Evolutionary conservation across 352 stramenopile species (phyloP).

Genomic region (Globisporangium echinulatum): DNA sequence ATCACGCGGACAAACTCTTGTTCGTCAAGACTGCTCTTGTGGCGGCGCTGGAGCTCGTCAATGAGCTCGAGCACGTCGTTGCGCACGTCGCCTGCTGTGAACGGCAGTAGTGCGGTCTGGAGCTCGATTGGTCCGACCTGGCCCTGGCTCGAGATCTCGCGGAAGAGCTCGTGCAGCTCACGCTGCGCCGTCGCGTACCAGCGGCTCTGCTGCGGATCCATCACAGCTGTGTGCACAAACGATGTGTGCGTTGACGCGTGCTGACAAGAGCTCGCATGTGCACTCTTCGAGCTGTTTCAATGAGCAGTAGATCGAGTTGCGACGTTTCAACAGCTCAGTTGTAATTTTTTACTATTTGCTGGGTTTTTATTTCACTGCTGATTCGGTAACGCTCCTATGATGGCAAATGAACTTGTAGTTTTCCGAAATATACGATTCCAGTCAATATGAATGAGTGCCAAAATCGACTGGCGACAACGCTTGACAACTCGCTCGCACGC

Average conservation of each 20-base stretch:
- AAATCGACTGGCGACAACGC: neutral
- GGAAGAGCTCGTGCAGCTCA: slow-evolving; percentile 55
- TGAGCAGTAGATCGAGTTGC: too few relatives aligned
- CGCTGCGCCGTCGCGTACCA: slow-evolving; percentile 41
- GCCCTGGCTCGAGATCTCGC: slow-evolving; percentile 42
- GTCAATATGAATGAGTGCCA: neutral
- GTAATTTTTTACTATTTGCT: neutral
- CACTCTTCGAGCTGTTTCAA: too few relatives aligned
- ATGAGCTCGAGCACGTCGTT: slow-evolving; percentile 49
- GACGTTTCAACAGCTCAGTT: slow-evolving; percentile 11
- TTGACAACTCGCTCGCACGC: neutral
- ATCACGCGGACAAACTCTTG: slow-evolving; percentile 55
- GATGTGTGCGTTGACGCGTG: neutral
- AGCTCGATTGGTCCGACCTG: slow-evolving; percentile 36
- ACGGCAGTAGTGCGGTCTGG: slow-evolving; percentile 41
- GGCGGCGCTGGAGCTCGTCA: slow-evolving; percentile 35
- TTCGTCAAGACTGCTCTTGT: slow-evolving; percentile 34
- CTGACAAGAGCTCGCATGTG: neutral
- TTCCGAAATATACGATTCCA: neutral
- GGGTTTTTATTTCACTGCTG: too few relatives aligned
- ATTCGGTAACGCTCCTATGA: too few relatives aligned
- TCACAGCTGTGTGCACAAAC: slow-evolving; percentile 7
- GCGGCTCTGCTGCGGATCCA: slow-evolving; percentile 42
- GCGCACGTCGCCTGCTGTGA: slow-evolving; percentile 50
- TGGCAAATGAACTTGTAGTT: too few relatives aligned